Evolutionary conservation across 805 yeast species (phyloP).

Genomic region (Kazachstania martiniae): DNA sequence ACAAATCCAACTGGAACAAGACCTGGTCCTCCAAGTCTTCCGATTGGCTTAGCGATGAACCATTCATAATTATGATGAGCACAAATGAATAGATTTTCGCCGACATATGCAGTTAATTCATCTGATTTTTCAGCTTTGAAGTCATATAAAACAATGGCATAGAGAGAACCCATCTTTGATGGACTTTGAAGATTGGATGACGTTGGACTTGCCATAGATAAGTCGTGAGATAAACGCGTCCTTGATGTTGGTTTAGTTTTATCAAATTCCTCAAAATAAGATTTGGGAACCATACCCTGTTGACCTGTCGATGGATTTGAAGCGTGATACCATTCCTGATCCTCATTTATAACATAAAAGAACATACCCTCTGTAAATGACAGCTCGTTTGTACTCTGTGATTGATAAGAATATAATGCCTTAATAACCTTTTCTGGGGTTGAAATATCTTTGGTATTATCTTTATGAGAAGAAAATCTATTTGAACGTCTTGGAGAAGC

Average conservation of each 20-base stretch:
- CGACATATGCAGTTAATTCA: slow-evolving; percentile 73
- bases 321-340: slow-evolving; percentile 76
- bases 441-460: slow-evolving; percentile 10
- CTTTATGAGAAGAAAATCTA: slow-evolving; percentile 1
- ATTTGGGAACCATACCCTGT: slow-evolving; percentile 79
- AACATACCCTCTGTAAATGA: slow-evolving; percentile 76
- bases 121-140: slow-evolving; percentile 70
- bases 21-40: slow-evolving; percentile 94
- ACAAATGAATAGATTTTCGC: slow-evolving; percentile 84
- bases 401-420: slow-evolving; percentile 66
- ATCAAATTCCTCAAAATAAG: slow-evolving; percentile 71
- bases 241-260: slow-evolving; percentile 20
- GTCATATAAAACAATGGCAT: slow-evolving; percentile 79
- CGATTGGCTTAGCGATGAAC: slow-evolving; percentile 96
- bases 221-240: neutral
- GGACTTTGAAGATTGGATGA: slow-evolving; percentile 4
- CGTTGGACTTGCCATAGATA: neutral
- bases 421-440: slow-evolving; percentile 71
- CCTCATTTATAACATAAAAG: slow-evolving; percentile 64
- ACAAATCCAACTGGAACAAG: slow-evolving; percentile 87
- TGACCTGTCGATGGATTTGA: slow-evolving; percentile 70
- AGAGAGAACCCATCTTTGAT: slow-evolving; percentile 37
- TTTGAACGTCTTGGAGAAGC: slow-evolving; percentile 1
- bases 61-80: slow-evolving; percentile 96
- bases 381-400: slow-evolving; percentile 75